phyloP scores from a whole-genome alignment of 768 basidiomycete species.

The Tephrocybe sp. region DNA sequence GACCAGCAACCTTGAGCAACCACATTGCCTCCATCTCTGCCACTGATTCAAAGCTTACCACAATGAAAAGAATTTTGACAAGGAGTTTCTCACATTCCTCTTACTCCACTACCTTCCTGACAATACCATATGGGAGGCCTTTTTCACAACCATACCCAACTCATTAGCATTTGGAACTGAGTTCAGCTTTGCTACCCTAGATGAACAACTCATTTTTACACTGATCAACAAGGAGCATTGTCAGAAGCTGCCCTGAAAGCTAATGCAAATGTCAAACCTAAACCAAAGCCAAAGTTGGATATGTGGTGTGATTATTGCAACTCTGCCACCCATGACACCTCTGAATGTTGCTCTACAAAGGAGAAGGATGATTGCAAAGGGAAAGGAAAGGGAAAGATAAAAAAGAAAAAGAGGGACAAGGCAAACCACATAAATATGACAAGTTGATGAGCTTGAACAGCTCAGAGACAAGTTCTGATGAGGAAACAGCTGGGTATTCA shows the following conservation, averaged over 20 bases:
- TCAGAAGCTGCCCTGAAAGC: not conserved
- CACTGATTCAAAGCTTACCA: not conserved
- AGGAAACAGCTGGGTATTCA: not conserved
- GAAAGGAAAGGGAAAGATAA: not conserved
- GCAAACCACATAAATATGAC: not conserved
- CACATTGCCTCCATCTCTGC: not conserved
- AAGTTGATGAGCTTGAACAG: no score
- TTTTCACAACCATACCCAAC: no score
- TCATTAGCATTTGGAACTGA: no score
- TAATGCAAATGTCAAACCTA: not conserved
- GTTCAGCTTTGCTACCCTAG: no score
- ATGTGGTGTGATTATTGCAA: not conserved
- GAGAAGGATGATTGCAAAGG: not conserved
- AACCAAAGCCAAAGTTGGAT: not conserved
- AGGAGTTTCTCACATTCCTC: no score
- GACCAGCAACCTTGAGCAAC: not conserved
- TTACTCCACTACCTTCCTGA: no score
- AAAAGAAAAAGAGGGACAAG: not conserved
- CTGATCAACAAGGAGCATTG: no score
- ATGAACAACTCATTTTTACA: no score
- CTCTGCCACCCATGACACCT: not conserved
- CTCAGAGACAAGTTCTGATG: not conserved
- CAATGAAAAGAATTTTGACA: no score
- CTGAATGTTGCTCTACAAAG: no score
- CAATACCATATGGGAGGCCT: no score